Evolutionary conservation across 225 moss, liverwort and hornwort species (phyloP), one percentile per base, ranked within the genome.

Genomic region (Thuidium tamariscinum): DNA sequence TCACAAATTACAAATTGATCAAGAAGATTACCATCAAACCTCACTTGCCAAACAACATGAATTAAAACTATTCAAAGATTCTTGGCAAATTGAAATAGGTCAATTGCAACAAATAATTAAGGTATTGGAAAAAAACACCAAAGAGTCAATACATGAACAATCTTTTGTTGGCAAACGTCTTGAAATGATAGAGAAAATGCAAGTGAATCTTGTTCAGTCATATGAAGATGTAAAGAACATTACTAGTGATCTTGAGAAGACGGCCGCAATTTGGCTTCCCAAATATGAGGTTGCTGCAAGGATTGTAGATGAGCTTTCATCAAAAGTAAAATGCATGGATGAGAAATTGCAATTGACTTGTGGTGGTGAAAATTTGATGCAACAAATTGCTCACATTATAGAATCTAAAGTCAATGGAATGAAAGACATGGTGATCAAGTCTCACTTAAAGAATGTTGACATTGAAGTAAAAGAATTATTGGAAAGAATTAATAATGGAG

Each of bases 251-350:
- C 82, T 96, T 71, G 93, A 95, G 54, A 95, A 95, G 74, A 97
- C 92, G 22, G 92, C 95, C 36, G 42, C 93, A 52, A 92, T 97
- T 81, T 96, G 97, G 95, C 88, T 96, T 85, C 96, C 97, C 1
- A 96, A 96, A 79, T 97, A 96, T 56, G 96, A 97, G 55, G 85
- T 16, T 73, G 93, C 93, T 14, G 77, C 94, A 55, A 89, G 17
- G 32, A 92, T 96, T 81, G 89, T 97, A 4, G 95, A 94, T 87
- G 96, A 95, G 29, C 87, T 97, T 41, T 95, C 93, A 73, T 94
- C 86, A 69, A 96, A 93, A 89, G 86, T 97, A 36, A 88, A 95
- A 75, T 86, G 23, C 27, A 84, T 97, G 56, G 95, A 97, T 77
- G 93, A 96, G 44, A 85, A 94, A 82, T 90, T 92, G 83, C 94